Evolutionary conservation across 371 early-diverging fungal species (phyloP), one percentile per base, ranked within the genome.

Genomic region (Lichtheimia ornata): DNA sequence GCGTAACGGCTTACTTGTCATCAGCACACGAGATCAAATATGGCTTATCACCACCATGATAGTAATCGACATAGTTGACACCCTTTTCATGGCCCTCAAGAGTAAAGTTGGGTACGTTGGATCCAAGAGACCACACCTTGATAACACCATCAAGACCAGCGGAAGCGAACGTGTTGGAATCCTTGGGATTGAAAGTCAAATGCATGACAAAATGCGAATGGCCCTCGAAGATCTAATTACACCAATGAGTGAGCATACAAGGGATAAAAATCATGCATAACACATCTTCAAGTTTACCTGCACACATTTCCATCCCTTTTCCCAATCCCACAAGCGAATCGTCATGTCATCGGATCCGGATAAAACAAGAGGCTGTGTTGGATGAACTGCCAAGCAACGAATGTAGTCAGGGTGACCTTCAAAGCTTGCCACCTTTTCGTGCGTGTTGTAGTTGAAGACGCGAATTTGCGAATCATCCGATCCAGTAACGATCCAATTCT

Each of bases 251-350:
- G 35, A 35, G 35, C 6, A 35, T 6, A 35, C 35, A 35, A 28
- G 28, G 28, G 24, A 14, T 9, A 45, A 22, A 11, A 22, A 11
- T 22, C n/a, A 22, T 51, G 22, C 44, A 59, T 35, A 4, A 28
- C 0, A 28, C 11, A 22, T 9, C 5, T 9, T 11, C 5, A 9
- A 11, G 9, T 57, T 41, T 64, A 91, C 91, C 84, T 94, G 94
- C 59, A 94, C 82, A 77, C 95, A 92, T 68, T 90, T 94, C 97
- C 99, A 98, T 64, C 92, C 93, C 74, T 96, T 96, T 47, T 99
- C 99, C 96, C 97, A 97, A 74, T 99, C 96, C 99, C 99, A 99
- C 59, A 99, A 83, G 74, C 97, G 98, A 71, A 99, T 95, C 17
- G 93, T 87, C 90, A 94, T 94, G 73, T 99, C 99, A 73, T 99